Evolutionary conservation across 768 basidiomycete species (phyloP), one percentile per base, ranked within the genome.

Genomic region (Psilocybe cyanescens): DNA sequence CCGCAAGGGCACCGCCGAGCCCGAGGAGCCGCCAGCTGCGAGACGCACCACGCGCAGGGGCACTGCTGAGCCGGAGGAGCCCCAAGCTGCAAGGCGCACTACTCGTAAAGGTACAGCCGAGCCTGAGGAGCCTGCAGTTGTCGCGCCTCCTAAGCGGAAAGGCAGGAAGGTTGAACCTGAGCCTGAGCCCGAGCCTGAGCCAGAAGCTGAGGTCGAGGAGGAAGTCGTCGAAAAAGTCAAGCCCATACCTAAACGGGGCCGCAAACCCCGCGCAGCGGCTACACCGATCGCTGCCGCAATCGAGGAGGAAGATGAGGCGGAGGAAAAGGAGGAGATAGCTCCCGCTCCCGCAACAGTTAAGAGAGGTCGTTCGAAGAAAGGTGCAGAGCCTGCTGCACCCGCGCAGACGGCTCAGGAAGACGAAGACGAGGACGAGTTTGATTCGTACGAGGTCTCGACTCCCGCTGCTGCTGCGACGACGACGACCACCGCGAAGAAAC

Each of bases 1-100:
- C 11, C 72, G 71, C 7, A 72, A 74, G 55, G 60, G 62, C 6
- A 71, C 69, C 8, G 66, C 59, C 3, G 73, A 75, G 37, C 64
- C 66, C 0, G 66, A 71, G n/a, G 71, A 71, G 39, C 56, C 60
- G 39, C 56, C 60, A 14, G 11, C 35, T 14, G 47, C 59, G 17
- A 54, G 35, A n/a, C 16, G 33, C 33, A 44, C 4, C 4, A 44
- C 41, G 0, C 72, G 72, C 8, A 72, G 74, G 57, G 60, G 63
- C 4, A 71, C 69, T 11, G 65, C 60, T 3, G 73, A 75, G 35
- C 64, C 66, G 14, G 41, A 19, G 7, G 35, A 30, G 28, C 35
- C 57, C 4, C 24, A 24, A 24, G 49, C 60, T 54, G 52, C 62
- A 19, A 11, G 41, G 14, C 41, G 41, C 41, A 14, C 41, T 5